These are phyloP conservation scores for Verticillium longisporum DNA, from an alignment of 2,329 filamentous ascomycete genomes.

Conservation along the genomic window DNA sequence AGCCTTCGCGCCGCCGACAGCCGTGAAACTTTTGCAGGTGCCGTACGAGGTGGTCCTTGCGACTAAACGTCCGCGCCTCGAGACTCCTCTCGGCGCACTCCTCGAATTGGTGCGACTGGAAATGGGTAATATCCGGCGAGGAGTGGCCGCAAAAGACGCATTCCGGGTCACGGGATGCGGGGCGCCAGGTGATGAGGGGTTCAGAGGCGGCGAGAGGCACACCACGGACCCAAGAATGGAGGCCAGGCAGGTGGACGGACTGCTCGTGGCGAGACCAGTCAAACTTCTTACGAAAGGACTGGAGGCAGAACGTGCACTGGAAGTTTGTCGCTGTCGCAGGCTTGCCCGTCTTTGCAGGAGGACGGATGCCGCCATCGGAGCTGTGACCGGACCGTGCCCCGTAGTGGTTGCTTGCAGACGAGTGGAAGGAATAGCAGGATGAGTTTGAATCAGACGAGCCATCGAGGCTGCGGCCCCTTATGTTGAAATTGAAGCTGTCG, in stretches of 20 bases:
- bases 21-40: conserved; percentile 33
- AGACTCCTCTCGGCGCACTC: conserved; percentile 40
- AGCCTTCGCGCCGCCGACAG: conserved; percentile 38
- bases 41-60: conserved; percentile 35
- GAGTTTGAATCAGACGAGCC: conserved; percentile 14
- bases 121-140: conserved; percentile 25
- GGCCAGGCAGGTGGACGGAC: conserved; percentile 35
- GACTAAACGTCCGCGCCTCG: conserved; percentile 31
- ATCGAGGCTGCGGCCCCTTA: conserved; percentile 5
- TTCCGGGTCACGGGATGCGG: conserved; percentile 33
- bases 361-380: conserved; percentile 2
- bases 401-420: background rate
- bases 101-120: conserved; percentile 32
- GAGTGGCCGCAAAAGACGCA: conserved; percentile 31
- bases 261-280: conserved; percentile 42
- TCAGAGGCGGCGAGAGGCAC: conserved; percentile 24
- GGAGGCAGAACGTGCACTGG: conserved; percentile 29
- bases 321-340: conserved; percentile 17
- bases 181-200: conserved; percentile 39
- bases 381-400: background rate
- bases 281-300: conserved; percentile 30
- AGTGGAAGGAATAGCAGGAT: conserved; percentile 8
- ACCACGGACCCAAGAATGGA: conserved; percentile 39
- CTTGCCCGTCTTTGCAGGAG: background rate
- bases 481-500: conserved; percentile 19